These are phyloP conservation scores for Quercus ilex DNA, from an alignment of 306 rosid species.

Conservation along the genomic window DNA sequence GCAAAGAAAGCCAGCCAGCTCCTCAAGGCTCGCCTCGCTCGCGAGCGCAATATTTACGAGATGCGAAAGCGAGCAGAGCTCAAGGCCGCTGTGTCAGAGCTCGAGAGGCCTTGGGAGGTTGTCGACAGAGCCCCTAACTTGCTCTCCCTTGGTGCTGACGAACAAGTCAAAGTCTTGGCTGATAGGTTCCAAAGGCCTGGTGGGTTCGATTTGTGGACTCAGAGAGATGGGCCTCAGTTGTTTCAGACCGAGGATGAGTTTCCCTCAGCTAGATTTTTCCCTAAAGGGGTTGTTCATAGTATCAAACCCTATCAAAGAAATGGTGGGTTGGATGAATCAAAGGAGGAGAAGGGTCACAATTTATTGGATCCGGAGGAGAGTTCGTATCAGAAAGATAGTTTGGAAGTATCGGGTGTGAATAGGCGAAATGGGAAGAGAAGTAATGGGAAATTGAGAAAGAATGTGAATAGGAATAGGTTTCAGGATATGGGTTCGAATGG, in stretches of 20 bases:
- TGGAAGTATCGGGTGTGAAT: background rate
- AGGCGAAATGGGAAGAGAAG: background rate
- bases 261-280: conserved; percentile 82
- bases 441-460: conserved; percentile 30
- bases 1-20: conserved; percentile 79
- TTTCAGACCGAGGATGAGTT: conserved; percentile 71
- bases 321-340: conserved; percentile 32
- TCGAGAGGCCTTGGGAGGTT: conserved; percentile 89
- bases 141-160: conserved; percentile 71
- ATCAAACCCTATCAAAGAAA: conserved; percentile 57
- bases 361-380: conserved; percentile 12
- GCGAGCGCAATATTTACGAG: conserved; percentile 87
- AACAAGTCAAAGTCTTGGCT: conserved; percentile 84
- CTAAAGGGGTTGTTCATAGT: conserved; percentile 91
- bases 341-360: conserved; percentile 1
- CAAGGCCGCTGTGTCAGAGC: conserved; percentile 76
- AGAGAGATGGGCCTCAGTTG: conserved; percentile 72
- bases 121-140: conserved; percentile 67
- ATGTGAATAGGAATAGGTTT: conserved; percentile 29
- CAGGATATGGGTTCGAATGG: conserved; percentile 26
- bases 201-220: conserved; percentile 86
- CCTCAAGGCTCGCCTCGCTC: conserved; percentile 70
- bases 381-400: conserved; percentile 17
- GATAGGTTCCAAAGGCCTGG: conserved; percentile 87
- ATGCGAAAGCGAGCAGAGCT: conserved; percentile 94